Evolutionary conservation across 257 asterid genomes (phyloP).

Genomic region (Solanum stenotomum): DNA sequence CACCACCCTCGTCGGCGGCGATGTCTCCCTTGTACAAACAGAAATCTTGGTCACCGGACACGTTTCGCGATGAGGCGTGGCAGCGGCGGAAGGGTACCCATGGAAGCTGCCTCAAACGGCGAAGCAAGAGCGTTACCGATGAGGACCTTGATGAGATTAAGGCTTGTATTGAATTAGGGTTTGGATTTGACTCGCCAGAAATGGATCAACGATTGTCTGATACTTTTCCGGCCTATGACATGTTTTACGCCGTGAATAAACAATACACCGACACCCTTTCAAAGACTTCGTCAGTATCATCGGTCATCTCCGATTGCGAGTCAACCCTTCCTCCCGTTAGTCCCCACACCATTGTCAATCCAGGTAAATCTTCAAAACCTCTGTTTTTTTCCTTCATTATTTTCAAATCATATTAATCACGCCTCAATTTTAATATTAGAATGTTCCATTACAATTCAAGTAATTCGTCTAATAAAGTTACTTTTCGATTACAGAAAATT

Average conservation of each 20-base stretch:
- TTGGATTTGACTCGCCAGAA: slow-evolving; percentile 59
- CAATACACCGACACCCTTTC: slow-evolving; percentile 32
- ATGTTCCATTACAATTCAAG: neutral
- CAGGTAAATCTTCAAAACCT: slow-evolving; percentile 24
- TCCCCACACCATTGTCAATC: slow-evolving; percentile 41
- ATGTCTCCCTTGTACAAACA: slow-evolving; percentile 35
- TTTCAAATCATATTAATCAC: neutral
- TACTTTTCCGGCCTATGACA: slow-evolving; percentile 68
- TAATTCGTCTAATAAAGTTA: neutral
- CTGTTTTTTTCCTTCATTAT: neutral
- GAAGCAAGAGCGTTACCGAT: slow-evolving; percentile 60
- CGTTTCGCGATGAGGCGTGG: slow-evolving; percentile 67
- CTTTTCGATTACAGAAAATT: neutral
- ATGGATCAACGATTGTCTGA: slow-evolving; percentile 62
- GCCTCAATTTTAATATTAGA: neutral
- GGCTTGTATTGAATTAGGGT: slow-evolving; percentile 75
- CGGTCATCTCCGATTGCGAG: slow-evolving; percentile 28
- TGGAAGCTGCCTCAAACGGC: slow-evolving; percentile 17
- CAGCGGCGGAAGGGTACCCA: slow-evolving; percentile 37
- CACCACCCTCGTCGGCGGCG: neutral
- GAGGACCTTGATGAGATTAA: slow-evolving; percentile 76
- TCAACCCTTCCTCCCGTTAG: slow-evolving; percentile 40
- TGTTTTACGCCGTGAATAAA: slow-evolving; percentile 51
- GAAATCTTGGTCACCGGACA: slow-evolving; percentile 67
- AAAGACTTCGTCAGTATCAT: slow-evolving; percentile 13